Evolutionary conservation across 2,329 filamentous ascomycete genomes (phyloP), one percentile per base, ranked within the genome.

Genomic region (Colletotrichum orchidophilum): DNA sequence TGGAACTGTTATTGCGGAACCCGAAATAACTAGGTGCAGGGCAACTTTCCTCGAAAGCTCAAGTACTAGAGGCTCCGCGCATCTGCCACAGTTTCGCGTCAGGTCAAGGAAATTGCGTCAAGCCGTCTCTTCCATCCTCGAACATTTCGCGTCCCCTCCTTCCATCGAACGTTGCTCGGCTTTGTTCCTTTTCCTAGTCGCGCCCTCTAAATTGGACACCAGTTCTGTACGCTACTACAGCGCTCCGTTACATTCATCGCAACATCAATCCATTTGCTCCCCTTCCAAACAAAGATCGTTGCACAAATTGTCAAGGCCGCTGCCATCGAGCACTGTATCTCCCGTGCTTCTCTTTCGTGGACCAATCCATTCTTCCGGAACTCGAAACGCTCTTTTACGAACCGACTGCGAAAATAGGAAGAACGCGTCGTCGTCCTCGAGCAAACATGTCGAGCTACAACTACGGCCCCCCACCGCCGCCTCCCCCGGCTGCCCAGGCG

Each of bases 401-500:
- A 15, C 57, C 52, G 52, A 57, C 29, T n/a, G 27, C 49, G 31
- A 62, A 52, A 5, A 62, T 35, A 62, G 24, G 5, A 62, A 62
- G 29, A 35, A 26, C 29, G 24, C 24, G 33, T 53, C 63, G 46
- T 39, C 46, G 46, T 62, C 39, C 29, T 39, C 29, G 24, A 71
- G 57, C 15, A 39, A 64, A 52, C 60, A 88, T 88, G 86, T 82
- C 86, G 26, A 78, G 80, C 35, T 88, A 88, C 81, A 85, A 83
- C 63, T 88, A 88, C 81, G 86, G 83, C n/a, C 86, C 86, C 26
- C 86, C 86, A 66, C 86, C 86, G 13, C 85, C 86, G 21, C 83
- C 86, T 5, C 86, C 81, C 29, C 77, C 78, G 9, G 74, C 79
- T 9, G 73, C 80, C 3, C 76, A 78, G 26, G 74, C 77, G 54